Evolutionary conservation across 805 yeast genomes (phyloP).

Genomic region (Yamadazyma olivae): DNA sequence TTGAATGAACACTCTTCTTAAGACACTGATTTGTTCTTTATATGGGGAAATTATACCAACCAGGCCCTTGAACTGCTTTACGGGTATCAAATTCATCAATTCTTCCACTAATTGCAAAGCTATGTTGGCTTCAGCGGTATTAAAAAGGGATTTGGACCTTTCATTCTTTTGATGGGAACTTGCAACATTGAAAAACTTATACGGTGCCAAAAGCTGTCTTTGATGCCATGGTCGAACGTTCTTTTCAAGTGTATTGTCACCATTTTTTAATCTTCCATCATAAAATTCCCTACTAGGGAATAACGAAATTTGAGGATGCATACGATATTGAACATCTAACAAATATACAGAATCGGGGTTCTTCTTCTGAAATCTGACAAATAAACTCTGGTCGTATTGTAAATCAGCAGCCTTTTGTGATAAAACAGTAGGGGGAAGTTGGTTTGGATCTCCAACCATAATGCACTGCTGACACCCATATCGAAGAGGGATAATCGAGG

Average conservation of each 20-base stretch:
- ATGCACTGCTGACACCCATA: constrained; percentile 89
- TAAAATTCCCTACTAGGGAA: constrained; percentile 90
- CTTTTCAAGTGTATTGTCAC: constrained; percentile 60
- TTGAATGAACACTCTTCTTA: constrained; percentile 55
- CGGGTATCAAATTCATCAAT: constrained; percentile 48
- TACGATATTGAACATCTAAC: constrained; percentile 90
- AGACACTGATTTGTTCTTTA: constrained; percentile 71
- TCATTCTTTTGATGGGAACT: constrained; percentile 61
- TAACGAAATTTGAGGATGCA: constrained; percentile 88
- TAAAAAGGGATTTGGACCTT: constrained; percentile 67
- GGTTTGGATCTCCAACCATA: constrained; percentile 99
- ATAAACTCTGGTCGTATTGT: constrained; percentile 86
- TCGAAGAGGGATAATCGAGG: constrained; percentile 86
- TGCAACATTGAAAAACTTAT: constrained; percentile 69
- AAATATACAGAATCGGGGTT: constrained; percentile 61
- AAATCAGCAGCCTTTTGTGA: constrained; percentile 81
- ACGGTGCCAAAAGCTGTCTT: constrained; percentile 59
- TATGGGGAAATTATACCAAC: constrained; percentile 95
- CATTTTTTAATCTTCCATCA: constrained; percentile 68
- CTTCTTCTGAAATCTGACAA: constrained; percentile 85
- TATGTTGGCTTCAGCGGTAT: constrained; percentile 65
- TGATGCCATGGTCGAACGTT: constrained; percentile 78
- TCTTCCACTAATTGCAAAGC: constrained; percentile 63
- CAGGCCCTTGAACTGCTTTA: constrained; percentile 58
- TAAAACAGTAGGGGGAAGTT: constrained; percentile 93